These are phyloP conservation scores for Alternaria hordeiaustralica DNA, from an alignment of 2,329 filamentous ascomycete genomes.

Conservation along the genomic window DNA sequence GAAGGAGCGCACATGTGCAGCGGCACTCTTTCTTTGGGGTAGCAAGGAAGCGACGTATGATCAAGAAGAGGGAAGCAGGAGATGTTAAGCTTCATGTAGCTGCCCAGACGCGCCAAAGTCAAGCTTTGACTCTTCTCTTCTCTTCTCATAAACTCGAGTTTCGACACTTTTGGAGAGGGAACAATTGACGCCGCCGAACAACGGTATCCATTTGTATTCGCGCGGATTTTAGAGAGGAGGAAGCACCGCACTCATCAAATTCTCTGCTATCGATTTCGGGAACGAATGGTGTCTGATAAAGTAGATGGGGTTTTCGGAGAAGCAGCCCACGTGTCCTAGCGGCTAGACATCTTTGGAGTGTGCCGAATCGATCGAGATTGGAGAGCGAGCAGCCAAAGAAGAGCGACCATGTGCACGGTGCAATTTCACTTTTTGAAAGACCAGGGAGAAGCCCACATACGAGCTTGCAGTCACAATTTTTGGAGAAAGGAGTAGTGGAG, in stretches of 20 bases:
- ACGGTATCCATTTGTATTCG: rapidly evolving
- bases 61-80: not conserved
- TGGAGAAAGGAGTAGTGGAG: not conserved
- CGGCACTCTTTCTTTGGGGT: rapidly evolving
- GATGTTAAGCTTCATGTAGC: not conserved
- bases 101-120: not conserved
- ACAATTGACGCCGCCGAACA: not conserved
- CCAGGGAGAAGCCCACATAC: not conserved
- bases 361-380: not conserved
- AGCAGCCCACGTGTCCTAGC: not conserved
- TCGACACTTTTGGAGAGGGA: not conserved
- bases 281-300: not conserved
- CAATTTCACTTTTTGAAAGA: not conserved
- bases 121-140: not conserved
- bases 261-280: not conserved
- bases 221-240: not conserved
- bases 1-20: not conserved
- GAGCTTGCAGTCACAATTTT: not conserved
- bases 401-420: too few species aligned
- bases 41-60: not conserved
- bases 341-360: not conserved
- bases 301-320: not conserved
- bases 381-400: not conserved
- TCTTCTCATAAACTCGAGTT: not conserved
- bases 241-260: not conserved